A percentile compares a stretch with the other conserved stretches of the same genome.
These are phyloP conservation scores for Penicillium steckii DNA, from an alignment of 495 filamentous ascomycete genomes.

Conservation along the genomic window DNA sequence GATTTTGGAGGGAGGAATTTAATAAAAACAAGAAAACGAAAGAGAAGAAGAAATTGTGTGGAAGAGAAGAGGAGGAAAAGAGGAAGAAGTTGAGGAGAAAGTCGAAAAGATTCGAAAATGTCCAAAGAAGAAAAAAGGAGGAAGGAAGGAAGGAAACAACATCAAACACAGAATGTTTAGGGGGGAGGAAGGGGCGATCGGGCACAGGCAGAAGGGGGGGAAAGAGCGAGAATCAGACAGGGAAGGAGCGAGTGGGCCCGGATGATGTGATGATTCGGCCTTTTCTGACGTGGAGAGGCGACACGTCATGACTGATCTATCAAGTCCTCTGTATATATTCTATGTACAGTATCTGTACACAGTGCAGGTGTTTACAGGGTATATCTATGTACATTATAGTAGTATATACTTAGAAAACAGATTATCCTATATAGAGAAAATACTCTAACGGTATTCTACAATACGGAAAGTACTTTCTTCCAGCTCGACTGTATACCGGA, in stretches of 20 bases:
- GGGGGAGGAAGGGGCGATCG: slow-evolving; percentile 1
- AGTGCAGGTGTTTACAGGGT: too few species aligned
- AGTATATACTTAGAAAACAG: not conserved
- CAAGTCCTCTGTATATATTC: not conserved
- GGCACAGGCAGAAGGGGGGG: slow-evolving; percentile 18
- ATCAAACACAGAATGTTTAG: not conserved
- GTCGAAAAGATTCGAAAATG: not conserved
- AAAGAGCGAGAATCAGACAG: slow-evolving; percentile 18
- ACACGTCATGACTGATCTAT: slow-evolving; percentile 25
- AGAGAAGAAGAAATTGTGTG: too few species aligned
- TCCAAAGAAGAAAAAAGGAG: slow-evolving; percentile 4
- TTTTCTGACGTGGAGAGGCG: slow-evolving; percentile 22
- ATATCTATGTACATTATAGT: not conserved
- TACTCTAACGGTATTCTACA: too few species aligned
- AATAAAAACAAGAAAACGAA: slow-evolving; percentile 1
- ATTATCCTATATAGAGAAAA: too few species aligned
- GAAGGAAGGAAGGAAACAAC: slow-evolving; percentile 4
- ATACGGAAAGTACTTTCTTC: not conserved
- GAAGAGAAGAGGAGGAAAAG: slow-evolving; percentile 4
- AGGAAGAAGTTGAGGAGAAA: slow-evolving; percentile 5
- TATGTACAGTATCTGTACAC: not conserved
- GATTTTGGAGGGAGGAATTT: slow-evolving; percentile 1
- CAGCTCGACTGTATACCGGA: slow-evolving; percentile 6
- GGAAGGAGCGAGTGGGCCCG: slow-evolving; percentile 7
- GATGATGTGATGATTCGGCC: slow-evolving; percentile 20